Percentiles rank a stretch among this genome's conserved stretches.
phyloP scores from a whole-genome alignment of 2,329 filamentous ascomycete genomes.

The Grosmannia clavigera region DNA sequence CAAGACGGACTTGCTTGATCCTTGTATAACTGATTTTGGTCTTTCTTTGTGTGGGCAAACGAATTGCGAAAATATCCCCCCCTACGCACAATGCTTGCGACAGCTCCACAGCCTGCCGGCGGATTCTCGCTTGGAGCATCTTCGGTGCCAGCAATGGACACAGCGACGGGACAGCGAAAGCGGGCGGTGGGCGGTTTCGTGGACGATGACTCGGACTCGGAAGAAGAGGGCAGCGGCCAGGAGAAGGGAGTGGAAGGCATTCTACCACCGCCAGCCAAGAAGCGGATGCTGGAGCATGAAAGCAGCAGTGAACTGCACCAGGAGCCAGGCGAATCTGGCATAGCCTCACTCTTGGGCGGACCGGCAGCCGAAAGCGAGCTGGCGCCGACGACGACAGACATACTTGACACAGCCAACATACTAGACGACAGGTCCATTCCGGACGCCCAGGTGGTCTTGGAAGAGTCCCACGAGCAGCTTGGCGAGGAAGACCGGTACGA shows the following conservation, averaged over 20 bases:
- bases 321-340: neutral
- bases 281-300: neutral
- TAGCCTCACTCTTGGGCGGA: too few relatives aligned
- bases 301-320: neutral
- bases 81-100: neutral
- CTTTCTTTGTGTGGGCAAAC: neutral
- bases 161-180: neutral
- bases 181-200: conserved; percentile 10
- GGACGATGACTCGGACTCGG: conserved; percentile 10
- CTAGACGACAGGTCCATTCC: conserved; percentile 1
- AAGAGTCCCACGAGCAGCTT: neutral
- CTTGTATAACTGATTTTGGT: neutral
- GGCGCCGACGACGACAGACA: neutral
- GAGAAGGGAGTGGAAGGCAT: neutral
- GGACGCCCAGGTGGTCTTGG: neutral
- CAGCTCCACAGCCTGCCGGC: neutral
- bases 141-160: neutral
- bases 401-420: neutral
- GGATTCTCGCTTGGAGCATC: neutral
- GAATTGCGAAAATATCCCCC: neutral
- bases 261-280: conserved; percentile 2
- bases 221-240: neutral
- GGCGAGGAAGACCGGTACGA: conserved; percentile 12
- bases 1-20: neutral
- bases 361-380: neutral